Evolutionary conservation across 805 yeast species (phyloP).

Genomic region (Candida methanosorbosa): DNA sequence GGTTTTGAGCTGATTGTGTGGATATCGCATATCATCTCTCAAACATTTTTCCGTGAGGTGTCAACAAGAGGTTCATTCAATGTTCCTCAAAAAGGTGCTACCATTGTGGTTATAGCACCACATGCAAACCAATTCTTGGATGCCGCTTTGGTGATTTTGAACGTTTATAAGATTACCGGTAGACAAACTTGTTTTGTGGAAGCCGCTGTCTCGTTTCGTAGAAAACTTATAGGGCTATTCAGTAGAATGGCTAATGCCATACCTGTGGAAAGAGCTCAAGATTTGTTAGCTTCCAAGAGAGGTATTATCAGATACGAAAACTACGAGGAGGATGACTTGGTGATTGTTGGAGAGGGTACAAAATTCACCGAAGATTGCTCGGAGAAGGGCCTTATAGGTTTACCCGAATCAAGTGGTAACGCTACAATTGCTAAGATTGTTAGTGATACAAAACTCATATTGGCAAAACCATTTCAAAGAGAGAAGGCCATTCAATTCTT

Average conservation of each 20-base stretch:
- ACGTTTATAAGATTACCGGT: conserved; percentile 54
- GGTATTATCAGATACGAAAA: conserved; percentile 43
- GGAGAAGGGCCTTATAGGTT: conserved; percentile 62
- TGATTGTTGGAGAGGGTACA: conserved; percentile 63
- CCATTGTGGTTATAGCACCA: conserved; percentile 92
- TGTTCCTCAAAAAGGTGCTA: conserved; percentile 64
- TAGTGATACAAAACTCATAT: conserved; percentile 57
- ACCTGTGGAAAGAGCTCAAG: conserved; percentile 92
- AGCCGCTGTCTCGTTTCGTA: conserved; percentile 70
- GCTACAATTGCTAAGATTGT: conserved; percentile 60
- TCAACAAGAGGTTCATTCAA: conserved; percentile 80
- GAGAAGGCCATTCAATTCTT: conserved; percentile 38
- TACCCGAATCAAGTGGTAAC: conserved; percentile 72
- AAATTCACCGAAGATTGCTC: conserved; percentile 54
- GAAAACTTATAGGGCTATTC: conserved; percentile 63
- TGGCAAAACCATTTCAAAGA: conserved; percentile 64
- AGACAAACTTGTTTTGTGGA: conserved; percentile 74
- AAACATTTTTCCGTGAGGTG: conserved; percentile 80
- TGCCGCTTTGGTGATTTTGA: conserved; percentile 61
- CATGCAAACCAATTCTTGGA: conserved; percentile 89
- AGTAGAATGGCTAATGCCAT: conserved; percentile 73
- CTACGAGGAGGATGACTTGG: conserved; percentile 36
- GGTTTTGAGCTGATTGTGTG: conserved; percentile 21
- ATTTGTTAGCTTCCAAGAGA: conserved; percentile 49
- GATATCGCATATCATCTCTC: conserved; percentile 19